Evolutionary conservation across 345 rosid genomes (phyloP).

Genomic region (Moringa oleifera): DNA sequence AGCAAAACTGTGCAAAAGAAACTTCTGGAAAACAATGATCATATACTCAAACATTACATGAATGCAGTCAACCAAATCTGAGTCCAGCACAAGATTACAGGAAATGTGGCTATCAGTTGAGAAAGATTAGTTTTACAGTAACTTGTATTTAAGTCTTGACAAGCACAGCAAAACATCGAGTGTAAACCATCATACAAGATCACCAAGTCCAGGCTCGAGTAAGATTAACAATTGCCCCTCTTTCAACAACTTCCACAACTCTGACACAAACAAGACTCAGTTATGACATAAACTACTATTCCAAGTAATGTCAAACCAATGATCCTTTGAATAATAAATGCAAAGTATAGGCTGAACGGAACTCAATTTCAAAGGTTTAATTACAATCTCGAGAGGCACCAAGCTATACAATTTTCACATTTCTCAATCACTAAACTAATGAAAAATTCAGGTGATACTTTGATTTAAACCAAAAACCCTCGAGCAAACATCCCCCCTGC

Average conservation of each 20-base stretch:
- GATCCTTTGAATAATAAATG: neutral
- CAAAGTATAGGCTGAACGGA: neutral
- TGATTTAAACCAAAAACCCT: slow-evolving; percentile 9
- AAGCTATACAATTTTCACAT: neutral
- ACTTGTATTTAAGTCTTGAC: neutral
- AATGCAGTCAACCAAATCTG: neutral
- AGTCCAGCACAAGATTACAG: neutral
- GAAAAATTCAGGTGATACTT: neutral
- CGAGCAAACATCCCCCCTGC: slow-evolving; percentile 8
- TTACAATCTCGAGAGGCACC: neutral
- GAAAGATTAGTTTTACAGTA: neutral
- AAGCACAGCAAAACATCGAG: neutral
- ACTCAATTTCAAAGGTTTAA: neutral
- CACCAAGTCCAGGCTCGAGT: neutral
- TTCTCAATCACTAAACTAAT: neutral
- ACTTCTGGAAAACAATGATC: neutral
- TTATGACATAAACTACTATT: neutral
- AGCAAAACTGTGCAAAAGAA: slow-evolving; percentile 2
- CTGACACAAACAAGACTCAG: neutral
- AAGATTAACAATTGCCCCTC: neutral
- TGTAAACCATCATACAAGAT: neutral
- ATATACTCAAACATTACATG: neutral
- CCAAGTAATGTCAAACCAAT: neutral
- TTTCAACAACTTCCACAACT: neutral
- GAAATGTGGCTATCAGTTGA: neutral